Evolutionary conservation across 2,329 filamentous ascomycete species (phyloP).

Genomic region (Exophiala calicioides): DNA sequence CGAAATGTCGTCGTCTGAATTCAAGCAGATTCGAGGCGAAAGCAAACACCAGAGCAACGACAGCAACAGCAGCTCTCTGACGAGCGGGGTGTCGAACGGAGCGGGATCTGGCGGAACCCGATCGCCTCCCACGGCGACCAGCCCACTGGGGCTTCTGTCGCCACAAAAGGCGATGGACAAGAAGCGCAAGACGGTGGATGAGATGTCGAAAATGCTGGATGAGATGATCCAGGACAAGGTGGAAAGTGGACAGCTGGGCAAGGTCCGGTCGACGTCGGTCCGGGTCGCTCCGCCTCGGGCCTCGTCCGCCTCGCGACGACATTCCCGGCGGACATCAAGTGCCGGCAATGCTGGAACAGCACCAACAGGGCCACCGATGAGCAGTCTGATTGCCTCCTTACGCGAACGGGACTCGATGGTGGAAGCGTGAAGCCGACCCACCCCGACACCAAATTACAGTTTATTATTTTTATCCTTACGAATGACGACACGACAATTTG

Average conservation of each 20-base stretch:
- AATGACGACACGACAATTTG: conserved; percentile 20
- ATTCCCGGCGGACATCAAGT: conserved; percentile 28
- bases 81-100: conserved; percentile 26
- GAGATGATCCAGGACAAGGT: conserved; percentile 94
- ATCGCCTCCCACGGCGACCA: conserved; percentile 22
- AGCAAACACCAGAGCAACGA: conserved; percentile 33
- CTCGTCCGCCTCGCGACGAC: conserved; percentile 37
- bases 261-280: conserved; percentile 67
- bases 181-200: conserved; percentile 73
- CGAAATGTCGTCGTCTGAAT: conserved; percentile 38
- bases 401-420: conserved; percentile 25
- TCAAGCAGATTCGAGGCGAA: conserved; percentile 33
- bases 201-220: conserved; percentile 90
- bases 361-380: conserved; percentile 30
- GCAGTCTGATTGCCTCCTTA: conserved; percentile 32
- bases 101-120: conserved; percentile 17
- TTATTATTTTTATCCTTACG: conserved; percentile 24
- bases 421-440: conserved; percentile 20
- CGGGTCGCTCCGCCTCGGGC: conserved; percentile 47
- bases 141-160: conserved; percentile 37
- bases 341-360: conserved; percentile 2
- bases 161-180: conserved; percentile 47
- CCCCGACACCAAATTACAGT: conserved; percentile 21
- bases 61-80: conserved; percentile 35
- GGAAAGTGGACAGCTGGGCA: conserved; percentile 70